Evolutionary conservation across 192 early-diverging fungal species (phyloP), one percentile per base, ranked within the genome.

Genomic region (Coemansia sp.): DNA sequence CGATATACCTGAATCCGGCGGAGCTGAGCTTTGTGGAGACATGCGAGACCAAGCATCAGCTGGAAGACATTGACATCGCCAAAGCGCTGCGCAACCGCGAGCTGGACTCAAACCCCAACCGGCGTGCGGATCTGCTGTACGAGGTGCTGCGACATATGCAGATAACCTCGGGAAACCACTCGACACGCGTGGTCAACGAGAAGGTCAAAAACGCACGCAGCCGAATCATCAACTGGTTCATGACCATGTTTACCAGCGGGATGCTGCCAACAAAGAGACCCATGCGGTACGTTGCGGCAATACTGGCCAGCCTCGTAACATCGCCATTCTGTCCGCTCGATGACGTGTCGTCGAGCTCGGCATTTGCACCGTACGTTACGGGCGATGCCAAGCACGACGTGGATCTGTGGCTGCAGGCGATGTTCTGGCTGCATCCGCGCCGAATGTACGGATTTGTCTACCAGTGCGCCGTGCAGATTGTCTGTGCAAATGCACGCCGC

Each of bases 121-220:
- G 78, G 5, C 42, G 71, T 2, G 10, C 64, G 13, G 73, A 81
- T 71, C 61, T 76, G 13, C 41, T 81, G 6, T 76, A 76, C 39
- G 56, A 41, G 5, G 74, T 72, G 8, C 52, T 81, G 4, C 70
- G 78, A 6, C 78, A 81, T 46, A 60, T 81, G 61, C 78, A 81
- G 62, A 19, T 49, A 5, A 66, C 74, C 0, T 81, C 78, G 16
- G 78, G 73, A 1, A 51, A 70, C 52, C 71, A 69, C 36, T 59
- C 37, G 3, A 65, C 74, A 0, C 47, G 78, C 0, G 78, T 73
- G 8, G 78, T 81, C 2, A 81, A 73, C 36, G 78, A 81, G 43
- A 81, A 81, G 55, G 71, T 67, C n/a, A 81, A 81, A 41, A 81
- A 81, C 41, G 73, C 69, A 37, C 69, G 78, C 8, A 73, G 74